phyloP scores from a whole-genome alignment of 2,329 filamentous ascomycete genomes.

The Karstenula rhodostoma region DNA sequence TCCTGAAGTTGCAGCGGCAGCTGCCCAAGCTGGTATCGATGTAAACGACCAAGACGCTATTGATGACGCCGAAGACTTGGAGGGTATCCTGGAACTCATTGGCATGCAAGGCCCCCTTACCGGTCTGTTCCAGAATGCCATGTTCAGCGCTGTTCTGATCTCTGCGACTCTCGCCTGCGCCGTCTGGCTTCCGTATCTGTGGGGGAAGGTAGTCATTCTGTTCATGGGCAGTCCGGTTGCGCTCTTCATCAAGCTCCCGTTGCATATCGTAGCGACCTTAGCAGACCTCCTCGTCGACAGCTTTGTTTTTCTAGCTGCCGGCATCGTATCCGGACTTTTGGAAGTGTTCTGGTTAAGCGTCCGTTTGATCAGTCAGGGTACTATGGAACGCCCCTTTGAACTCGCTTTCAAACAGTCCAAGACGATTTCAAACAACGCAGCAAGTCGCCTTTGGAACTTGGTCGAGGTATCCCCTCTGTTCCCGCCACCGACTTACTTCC shows the following conservation, averaged over 20 bases:
- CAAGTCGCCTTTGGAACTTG: conserved; percentile 45
- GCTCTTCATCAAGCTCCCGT: conserved; percentile 71
- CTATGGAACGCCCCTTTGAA: conserved; percentile 33
- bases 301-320: conserved; percentile 70
- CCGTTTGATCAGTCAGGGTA: conserved; percentile 29
- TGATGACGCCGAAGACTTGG: conserved; percentile 89
- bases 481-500: conserved; percentile 43
- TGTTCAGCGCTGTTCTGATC: conserved; percentile 92
- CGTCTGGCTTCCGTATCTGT: conserved; percentile 90
- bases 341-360: conserved; percentile 37
- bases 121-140: conserved; percentile 89
- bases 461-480: conserved; percentile 37
- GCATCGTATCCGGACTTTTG: conserved; percentile 53
- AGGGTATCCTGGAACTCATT: conserved; percentile 94
- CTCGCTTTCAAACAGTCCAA: conserved; percentile 39
- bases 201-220: conserved; percentile 84
- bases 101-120: conserved; percentile 94
- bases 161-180: conserved; percentile 83
- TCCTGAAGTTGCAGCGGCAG: conserved; percentile 69
- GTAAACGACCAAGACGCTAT: conserved; percentile 72
- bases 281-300: conserved; percentile 84
- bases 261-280: conserved; percentile 74
- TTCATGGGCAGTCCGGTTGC: conserved; percentile 78
- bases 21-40: conserved; percentile 74
- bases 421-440: conserved; percentile 45